A percentile compares a stretch with the other conserved stretches of the same genome.
These are phyloP conservation scores for Lodderomyces beijingensis DNA, from an alignment of 1,139 yeast genomes.

Conservation along the genomic window DNA sequence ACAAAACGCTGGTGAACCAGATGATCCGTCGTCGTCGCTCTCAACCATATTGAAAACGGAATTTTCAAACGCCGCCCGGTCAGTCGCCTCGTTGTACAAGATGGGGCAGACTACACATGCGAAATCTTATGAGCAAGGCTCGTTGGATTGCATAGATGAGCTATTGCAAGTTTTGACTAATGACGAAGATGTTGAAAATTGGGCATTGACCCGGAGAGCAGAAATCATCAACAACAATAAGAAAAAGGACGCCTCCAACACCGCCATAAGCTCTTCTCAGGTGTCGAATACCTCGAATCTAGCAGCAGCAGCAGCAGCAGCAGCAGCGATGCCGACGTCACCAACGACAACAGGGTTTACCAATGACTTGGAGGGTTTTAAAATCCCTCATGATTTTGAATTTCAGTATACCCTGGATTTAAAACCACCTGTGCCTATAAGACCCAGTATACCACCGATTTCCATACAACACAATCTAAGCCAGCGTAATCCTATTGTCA, in stretches of 20 bases:
- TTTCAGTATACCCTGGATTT: slow-evolving; percentile 32
- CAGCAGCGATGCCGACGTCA: not conserved
- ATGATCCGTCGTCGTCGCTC: slow-evolving; percentile 33
- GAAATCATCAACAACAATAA: slow-evolving; percentile 7
- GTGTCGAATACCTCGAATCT: not conserved
- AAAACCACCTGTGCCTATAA: slow-evolving; percentile 35
- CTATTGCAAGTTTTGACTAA: slow-evolving; percentile 42
- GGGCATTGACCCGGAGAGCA: slow-evolving; percentile 45
- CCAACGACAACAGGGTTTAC: not conserved
- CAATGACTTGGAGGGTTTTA: not conserved
- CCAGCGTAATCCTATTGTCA: slow-evolving; percentile 8
- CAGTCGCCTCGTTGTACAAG: slow-evolving; percentile 60
- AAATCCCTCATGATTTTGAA: slow-evolving; percentile 32
- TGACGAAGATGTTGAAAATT: slow-evolving; percentile 48
- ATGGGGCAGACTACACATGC: slow-evolving; percentile 44
- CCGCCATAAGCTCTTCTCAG: not conserved
- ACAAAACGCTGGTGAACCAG: slow-evolving; percentile 15
- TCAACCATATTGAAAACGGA: slow-evolving; percentile 42
- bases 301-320: not conserved
- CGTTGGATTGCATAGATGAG: slow-evolving; percentile 54
- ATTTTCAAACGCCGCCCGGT: slow-evolving; percentile 60
- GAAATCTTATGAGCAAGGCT: slow-evolving; percentile 47
- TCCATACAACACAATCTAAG: slow-evolving; percentile 31
- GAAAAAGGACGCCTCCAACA: not conserved
- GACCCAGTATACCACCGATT: slow-evolving; percentile 43